Conservation (phyloP, 2,329 filamentous ascomycete genomes). For the Pseudocercospora vitis region DNA sequence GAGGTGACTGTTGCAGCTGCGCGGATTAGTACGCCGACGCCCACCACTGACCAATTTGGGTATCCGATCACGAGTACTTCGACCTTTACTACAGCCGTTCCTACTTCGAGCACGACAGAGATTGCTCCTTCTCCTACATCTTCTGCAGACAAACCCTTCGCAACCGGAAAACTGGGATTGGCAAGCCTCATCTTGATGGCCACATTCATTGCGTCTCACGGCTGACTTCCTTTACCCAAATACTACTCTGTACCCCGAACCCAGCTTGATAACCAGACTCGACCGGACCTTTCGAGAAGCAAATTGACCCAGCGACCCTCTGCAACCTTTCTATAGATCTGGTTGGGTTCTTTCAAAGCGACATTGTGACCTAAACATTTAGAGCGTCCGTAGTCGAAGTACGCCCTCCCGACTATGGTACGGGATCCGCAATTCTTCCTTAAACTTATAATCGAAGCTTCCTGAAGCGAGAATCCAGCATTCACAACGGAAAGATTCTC, state of each 20-base stretch:
- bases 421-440: conserved; percentile 14
- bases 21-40: background rate
- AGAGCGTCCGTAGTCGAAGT: conserved; percentile 34
- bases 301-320: conserved; percentile 12
- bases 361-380: conserved; percentile 32
- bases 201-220: background rate
- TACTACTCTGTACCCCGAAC: conserved; percentile 15
- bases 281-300: conserved; percentile 7
- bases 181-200: background rate
- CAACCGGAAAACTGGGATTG: background rate
- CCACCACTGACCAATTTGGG: conserved; percentile 3
- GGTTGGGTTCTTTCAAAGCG: conserved; percentile 38
- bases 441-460: conserved; percentile 11
- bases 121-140: background rate
- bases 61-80: conserved; percentile 7
- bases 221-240: conserved; percentile 15
- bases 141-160: background rate
- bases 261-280: conserved; percentile 13
- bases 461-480: conserved; percentile 14
- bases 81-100: background rate
- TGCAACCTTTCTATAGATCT: conserved; percentile 12
- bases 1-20: conserved; percentile 24
- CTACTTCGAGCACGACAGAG: background rate
- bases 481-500: conserved; percentile 18
- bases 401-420: conserved; percentile 26